A percentile compares a stretch with the other conserved stretches of the same genome.
These are phyloP conservation scores for Kazachstania viticola DNA, from an alignment of 805 yeast genomes.

Conservation along the genomic window DNA sequence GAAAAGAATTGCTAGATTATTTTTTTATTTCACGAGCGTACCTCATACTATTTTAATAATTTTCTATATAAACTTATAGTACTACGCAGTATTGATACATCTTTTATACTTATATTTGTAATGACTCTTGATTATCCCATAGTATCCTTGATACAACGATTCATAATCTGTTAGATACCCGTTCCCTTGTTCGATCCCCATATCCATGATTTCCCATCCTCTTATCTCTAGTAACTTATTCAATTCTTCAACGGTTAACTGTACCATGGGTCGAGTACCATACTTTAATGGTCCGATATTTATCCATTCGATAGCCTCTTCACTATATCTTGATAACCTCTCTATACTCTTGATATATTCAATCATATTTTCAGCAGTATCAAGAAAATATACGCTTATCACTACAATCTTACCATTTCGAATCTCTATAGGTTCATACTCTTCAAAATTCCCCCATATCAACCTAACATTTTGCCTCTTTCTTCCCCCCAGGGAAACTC, in stretches of 20 bases:
- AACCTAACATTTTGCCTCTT: constrained; percentile 32
- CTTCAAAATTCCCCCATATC: constrained; percentile 54
- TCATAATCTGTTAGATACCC: constrained; percentile 58
- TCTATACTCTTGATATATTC: constrained; percentile 62
- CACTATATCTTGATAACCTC: constrained; percentile 28
- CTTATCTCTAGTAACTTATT: constrained; percentile 35
- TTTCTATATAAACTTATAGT: no score
- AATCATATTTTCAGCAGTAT: constrained; percentile 81
- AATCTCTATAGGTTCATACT: constrained; percentile 29
- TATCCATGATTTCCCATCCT: constrained; percentile 48
- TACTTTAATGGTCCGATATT: constrained; percentile 89
- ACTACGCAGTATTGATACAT: neutral
- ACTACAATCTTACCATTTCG: constrained; percentile 41
- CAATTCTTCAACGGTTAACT: constrained; percentile 64
- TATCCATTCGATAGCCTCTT: constrained; percentile 66
- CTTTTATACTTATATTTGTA: constrained; percentile 3
- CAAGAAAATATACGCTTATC: constrained; percentile 69
- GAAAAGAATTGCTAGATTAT: constrained; percentile 29
- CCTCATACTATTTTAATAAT: constrained; percentile 28
- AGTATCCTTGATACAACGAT: constrained; percentile 70
- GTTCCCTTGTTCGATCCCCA: constrained; percentile 21
- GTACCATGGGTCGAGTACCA: constrained; percentile 74
- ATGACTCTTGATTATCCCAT: constrained; percentile 43
- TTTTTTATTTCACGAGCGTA: constrained; percentile 21
- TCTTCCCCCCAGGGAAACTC: constrained; percentile 12